Conservation (phyloP, 2,329 filamentous ascomycete species). For the Alternaria sp. region DNA sequence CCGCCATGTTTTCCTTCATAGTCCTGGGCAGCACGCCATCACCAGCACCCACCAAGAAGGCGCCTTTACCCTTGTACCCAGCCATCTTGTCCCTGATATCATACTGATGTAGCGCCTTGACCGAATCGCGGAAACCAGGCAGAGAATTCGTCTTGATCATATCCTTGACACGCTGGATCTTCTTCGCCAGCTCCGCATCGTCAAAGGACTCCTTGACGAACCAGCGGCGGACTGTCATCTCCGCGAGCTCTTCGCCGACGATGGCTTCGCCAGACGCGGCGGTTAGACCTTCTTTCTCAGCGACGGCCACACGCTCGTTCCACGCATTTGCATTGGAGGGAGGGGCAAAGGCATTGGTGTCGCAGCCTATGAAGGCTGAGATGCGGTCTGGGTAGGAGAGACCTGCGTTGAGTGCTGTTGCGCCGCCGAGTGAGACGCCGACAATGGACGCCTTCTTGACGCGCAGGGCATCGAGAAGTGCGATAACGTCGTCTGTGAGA, state of each 20-base stretch:
- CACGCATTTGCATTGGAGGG: constrained; percentile 79
- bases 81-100: constrained; percentile 68
- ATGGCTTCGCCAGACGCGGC: constrained; percentile 59
- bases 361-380: constrained; percentile 72
- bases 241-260: constrained; percentile 70
- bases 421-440: constrained; percentile 83
- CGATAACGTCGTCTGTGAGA: constrained; percentile 72
- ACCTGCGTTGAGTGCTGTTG: constrained; percentile 76
- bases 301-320: constrained; percentile 76
- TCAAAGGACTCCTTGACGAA: constrained; percentile 70
- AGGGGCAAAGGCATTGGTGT: constrained; percentile 78
- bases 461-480: constrained; percentile 73
- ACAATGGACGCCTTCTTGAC: constrained; percentile 72
- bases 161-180: constrained; percentile 67
- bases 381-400: constrained; percentile 70
- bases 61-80: constrained; percentile 64
- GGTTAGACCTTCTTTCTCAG: constrained; percentile 62
- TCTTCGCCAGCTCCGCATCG: constrained; percentile 56
- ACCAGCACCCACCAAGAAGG: constrained; percentile 75
- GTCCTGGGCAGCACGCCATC: constrained; percentile 80
- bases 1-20: constrained; percentile 77
- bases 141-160: constrained; percentile 76
- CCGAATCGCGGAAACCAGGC: constrained; percentile 72
- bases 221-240: constrained; percentile 77
- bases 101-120: constrained; percentile 76